phyloP scores from a whole-genome alignment of 805 yeast species.

The Candida ortonii region DNA sequence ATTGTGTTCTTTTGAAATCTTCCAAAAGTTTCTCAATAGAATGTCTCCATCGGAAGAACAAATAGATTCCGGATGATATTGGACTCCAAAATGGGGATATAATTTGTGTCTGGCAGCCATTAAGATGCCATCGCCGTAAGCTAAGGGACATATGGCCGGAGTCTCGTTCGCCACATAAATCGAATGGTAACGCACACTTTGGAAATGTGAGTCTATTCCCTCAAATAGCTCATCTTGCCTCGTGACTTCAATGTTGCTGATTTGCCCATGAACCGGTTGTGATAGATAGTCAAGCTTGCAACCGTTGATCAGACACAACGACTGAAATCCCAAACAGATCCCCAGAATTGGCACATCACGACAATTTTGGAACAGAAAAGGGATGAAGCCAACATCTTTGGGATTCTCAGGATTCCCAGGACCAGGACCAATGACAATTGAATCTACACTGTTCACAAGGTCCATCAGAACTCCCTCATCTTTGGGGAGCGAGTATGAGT shows the following conservation, averaged over 20 bases:
- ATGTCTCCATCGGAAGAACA: slow-evolving; percentile 68
- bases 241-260: slow-evolving; percentile 44
- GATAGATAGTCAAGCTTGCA: slow-evolving; percentile 49
- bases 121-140: slow-evolving; percentile 49
- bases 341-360: slow-evolving; percentile 71
- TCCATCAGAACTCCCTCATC: slow-evolving; percentile 36
- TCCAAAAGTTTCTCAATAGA: slow-evolving; percentile 63
- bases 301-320: slow-evolving; percentile 63
- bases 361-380: slow-evolving; percentile 44
- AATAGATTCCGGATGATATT: slow-evolving; percentile 95
- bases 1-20: slow-evolving; percentile 37
- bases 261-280: slow-evolving; percentile 82
- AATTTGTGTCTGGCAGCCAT: slow-evolving; percentile 75
- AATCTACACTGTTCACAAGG: slow-evolving; percentile 57
- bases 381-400: slow-evolving; percentile 71
- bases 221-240: slow-evolving; percentile 37
- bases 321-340: slow-evolving; percentile 90
- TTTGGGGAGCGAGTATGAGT: slow-evolving; percentile 40
- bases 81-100: slow-evolving; percentile 86
- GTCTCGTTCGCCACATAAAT: slow-evolving; percentile 45
- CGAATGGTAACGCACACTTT: slow-evolving; percentile 88
- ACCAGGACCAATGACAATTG: slow-evolving; percentile 91
- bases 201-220: slow-evolving; percentile 43
- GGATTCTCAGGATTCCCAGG: slow-evolving; percentile 81
- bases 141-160: slow-evolving; percentile 52